A percentile compares a stretch with the other conserved stretches of the same genome.
These are phyloP conservation scores for Melianthus villosus DNA, from an alignment of 441 rosid species.

Conservation along the genomic window DNA sequence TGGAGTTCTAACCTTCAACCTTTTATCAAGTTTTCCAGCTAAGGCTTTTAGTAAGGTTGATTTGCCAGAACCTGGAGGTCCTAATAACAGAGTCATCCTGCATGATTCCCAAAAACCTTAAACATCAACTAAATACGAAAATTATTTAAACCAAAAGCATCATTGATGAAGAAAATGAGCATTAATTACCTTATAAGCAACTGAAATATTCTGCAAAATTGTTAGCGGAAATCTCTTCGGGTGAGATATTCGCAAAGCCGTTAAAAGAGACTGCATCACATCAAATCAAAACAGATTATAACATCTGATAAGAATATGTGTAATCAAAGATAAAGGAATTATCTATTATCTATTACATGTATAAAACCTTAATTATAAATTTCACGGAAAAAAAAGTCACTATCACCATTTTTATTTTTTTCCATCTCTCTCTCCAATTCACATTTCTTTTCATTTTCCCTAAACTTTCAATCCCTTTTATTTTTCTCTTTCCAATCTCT, in stretches of 20 bases:
- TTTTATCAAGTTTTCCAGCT: slow-evolving; percentile 56
- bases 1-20: slow-evolving; percentile 35
- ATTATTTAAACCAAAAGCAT: background rate
- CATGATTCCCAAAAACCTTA: background rate
- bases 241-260: slow-evolving; percentile 26
- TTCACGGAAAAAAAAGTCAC: too few relatives aligned
- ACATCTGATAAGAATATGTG: background rate
- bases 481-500: too few relatives aligned
- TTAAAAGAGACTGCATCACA: slow-evolving; percentile 30
- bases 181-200: slow-evolving; percentile 7
- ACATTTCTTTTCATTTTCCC: too few relatives aligned
- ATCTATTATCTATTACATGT: too few relatives aligned
- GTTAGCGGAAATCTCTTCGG: slow-evolving; percentile 27
- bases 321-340: background rate
- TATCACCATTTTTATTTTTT: too few relatives aligned
- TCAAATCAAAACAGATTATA: background rate
- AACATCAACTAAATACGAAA: too few relatives aligned
- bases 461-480: too few relatives aligned
- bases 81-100: slow-evolving; percentile 85
- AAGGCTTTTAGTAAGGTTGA: slow-evolving; percentile 73
- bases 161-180: background rate
- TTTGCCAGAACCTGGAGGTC: slow-evolving; percentile 93
- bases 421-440: too few relatives aligned
- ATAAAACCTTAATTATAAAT: too few relatives aligned
- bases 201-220: slow-evolving; percentile 28